phyloP scores from a whole-genome alignment of 1,284 basidiomycete genomes.

The Earliella scabrosa region DNA sequence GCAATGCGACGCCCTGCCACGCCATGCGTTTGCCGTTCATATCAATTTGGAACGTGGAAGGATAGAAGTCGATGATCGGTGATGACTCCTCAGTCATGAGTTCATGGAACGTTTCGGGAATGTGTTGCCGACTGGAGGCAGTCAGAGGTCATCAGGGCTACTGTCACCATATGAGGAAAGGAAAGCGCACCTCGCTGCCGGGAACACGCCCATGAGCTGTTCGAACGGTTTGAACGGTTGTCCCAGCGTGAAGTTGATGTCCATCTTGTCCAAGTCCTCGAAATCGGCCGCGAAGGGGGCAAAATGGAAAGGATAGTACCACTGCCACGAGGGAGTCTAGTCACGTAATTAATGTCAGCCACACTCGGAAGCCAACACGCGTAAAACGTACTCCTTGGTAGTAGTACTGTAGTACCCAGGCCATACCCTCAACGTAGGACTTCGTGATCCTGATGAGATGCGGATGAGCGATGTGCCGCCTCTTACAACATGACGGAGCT shows the following conservation, averaged over 20 bases:
- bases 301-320: conserved; percentile 99
- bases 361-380: neutral
- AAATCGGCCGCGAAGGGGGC: conserved; percentile 99
- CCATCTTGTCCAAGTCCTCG: conserved; percentile 76
- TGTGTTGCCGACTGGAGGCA: conserved; percentile 77
- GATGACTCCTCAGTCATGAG: conserved; percentile 91
- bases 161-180: neutral
- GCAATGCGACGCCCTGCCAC: conserved; percentile 97
- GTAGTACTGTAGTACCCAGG: conserved; percentile 98
- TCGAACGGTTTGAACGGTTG: conserved; percentile 97
- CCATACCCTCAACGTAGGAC: conserved; percentile 91
- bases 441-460: conserved; percentile 68
- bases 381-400: conserved; percentile 86
- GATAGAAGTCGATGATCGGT: conserved; percentile 97
- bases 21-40: conserved; percentile 99
- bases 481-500: neutral
- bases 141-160: neutral
- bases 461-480: neutral
- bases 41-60: conserved; percentile 91
- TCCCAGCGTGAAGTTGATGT: conserved; percentile 81
- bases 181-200: conserved; percentile 77
- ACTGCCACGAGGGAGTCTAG: conserved; percentile 97
- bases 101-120: conserved; percentile 85
- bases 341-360: conserved; percentile 14
- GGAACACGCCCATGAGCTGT: conserved; percentile 98